Evolutionary conservation across 331 rosid species (phyloP), one percentile per base, ranked within the genome.

Genomic region (Saraca asoca): DNA sequence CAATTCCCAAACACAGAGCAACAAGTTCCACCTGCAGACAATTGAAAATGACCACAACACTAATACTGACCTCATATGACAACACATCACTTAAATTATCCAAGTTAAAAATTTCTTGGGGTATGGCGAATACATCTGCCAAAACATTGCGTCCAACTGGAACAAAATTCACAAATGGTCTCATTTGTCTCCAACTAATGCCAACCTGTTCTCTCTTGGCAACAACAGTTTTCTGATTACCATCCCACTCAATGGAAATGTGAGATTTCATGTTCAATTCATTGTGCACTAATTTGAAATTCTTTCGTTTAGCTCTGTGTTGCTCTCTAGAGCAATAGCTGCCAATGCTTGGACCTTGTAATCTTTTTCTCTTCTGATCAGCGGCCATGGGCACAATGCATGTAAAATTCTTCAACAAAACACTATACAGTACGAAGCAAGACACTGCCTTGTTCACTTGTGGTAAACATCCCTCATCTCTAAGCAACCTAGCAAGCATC

Each of bases 201-300:
- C 97, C 96, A 79, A 90, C 65, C 77, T 94, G 99, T 31, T 88
- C 92, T 76, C 77, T 77, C 80, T 87, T 94, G 63, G 99, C 90
- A 71, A 94, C 85, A 50, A 94, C 97, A 60, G 17, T 85, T 70
- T 82, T 81, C 75, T 83, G 85, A 81, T 73, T 81, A 62, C 76
- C 75, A 74, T 90, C 97, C 99, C 96, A 94, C 79, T 81, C 85
- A 37, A 94, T 89, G 73, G 92, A 85, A 64, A 94, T 76, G 67
- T 88, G 95, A 60, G 96, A 59, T 35, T 78, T 83, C 69, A 85
- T 57, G 55, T 57, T 72, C 54, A 85, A 72, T 72, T 81, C 95
- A 78, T 72, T 78, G 62, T 81, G 87, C 17, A 45, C 65, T 44
- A 66, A 65, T 50, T 83, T 90, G 9, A 54, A n/a, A 74, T 75